Conservation (phyloP, 305 asterid species). For the Euphrasia arctica region DNA sequence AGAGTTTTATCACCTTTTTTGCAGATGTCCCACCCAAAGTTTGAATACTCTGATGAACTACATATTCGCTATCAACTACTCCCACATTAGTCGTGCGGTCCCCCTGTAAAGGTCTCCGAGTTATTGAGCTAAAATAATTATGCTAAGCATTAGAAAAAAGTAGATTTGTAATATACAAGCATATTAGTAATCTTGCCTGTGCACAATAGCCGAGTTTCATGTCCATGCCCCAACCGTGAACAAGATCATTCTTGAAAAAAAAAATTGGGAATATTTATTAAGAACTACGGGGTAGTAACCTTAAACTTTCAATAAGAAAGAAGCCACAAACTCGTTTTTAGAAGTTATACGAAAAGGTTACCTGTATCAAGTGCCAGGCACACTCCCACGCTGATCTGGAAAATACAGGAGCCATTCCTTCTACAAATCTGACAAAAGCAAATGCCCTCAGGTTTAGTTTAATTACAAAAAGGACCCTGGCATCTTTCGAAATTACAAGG, state of each 20-base stretch:
- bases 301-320: neutral
- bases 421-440: conserved; percentile 71
- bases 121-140: neutral
- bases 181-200: neutral
- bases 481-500: neutral
- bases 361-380: conserved; percentile 99
- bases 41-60: conserved; percentile 97
- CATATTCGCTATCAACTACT: conserved; percentile 86
- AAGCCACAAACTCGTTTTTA: neutral
- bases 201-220: conserved; percentile 2
- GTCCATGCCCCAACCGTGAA: conserved; percentile 2
- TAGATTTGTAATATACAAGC: neutral
- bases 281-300: neutral
- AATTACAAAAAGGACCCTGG: neutral
- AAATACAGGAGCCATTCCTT: conserved; percentile 99
- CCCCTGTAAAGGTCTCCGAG: conserved; percentile 45
- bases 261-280: neutral
- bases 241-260: conserved; percentile 11
- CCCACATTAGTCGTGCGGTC: conserved; percentile 88
- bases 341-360: conserved; percentile 15
- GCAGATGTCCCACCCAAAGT: conserved; percentile 88
- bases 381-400: conserved; percentile 97
- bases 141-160: neutral
- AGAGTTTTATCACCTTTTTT: conserved; percentile 44
- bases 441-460: neutral